Conservation (phyloP, 768 basidiomycete genomes). For the Pilatotrama ljubarskyi region DNA sequence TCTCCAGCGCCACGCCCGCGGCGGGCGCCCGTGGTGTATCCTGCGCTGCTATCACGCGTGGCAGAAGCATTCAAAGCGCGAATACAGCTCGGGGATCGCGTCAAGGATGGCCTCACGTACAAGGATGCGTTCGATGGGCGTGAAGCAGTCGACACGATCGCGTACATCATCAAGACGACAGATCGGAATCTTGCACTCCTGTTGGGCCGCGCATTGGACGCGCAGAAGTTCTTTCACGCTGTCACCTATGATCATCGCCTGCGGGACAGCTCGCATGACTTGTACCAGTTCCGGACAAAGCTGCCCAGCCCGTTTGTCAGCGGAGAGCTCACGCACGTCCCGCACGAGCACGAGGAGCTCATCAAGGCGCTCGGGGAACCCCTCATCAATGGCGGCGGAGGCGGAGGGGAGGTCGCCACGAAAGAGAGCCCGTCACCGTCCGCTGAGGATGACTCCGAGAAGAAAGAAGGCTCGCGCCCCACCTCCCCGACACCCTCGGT, state of each 20-base stretch:
- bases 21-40: constrained; percentile 83
- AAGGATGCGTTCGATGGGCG: constrained; percentile 96
- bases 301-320: constrained; percentile 84
- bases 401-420: constrained; percentile 23
- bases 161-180: constrained; percentile 97
- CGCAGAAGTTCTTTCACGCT: constrained; percentile 99
- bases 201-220: constrained; percentile 92
- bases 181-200: constrained; percentile 94
- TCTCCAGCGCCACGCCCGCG: constrained; percentile 37
- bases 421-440: constrained; percentile 34
- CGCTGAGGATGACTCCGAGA: constrained; percentile 31
- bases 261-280: constrained; percentile 81
- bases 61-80: constrained; percentile 91
- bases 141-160: constrained; percentile 95
- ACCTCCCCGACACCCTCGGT: constrained; percentile 28
- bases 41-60: constrained; percentile 93
- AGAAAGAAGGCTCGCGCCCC: constrained; percentile 28
- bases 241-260: constrained; percentile 98
- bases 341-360: constrained; percentile 38
- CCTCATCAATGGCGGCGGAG: constrained; percentile 32
- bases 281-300: constrained; percentile 91
- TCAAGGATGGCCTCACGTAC: constrained; percentile 96
- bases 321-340: constrained; percentile 56
- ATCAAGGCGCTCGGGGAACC: constrained; percentile 25
- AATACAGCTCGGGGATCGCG: constrained; percentile 70